phyloP scores from a whole-genome alignment of 177 flowering plant species.

The Tripterygium wilfordii region DNA sequence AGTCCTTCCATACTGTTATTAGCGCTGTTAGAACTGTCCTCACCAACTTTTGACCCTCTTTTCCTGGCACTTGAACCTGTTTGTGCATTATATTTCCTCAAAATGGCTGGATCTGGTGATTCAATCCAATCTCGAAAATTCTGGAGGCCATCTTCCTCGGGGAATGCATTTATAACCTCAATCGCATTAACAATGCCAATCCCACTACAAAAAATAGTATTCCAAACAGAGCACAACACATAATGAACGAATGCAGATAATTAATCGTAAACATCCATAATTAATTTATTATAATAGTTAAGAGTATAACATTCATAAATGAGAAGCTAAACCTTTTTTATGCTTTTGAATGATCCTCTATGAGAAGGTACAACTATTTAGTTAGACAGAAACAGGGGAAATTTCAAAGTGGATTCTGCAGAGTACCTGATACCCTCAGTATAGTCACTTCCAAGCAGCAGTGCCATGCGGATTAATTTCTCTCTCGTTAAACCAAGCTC shows the following conservation, averaged over 20 bases:
- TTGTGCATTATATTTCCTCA: slow-evolving; percentile 42
- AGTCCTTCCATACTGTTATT: slow-evolving; percentile 15
- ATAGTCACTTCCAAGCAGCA: slow-evolving; percentile 98
- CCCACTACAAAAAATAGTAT: slow-evolving; percentile 38
- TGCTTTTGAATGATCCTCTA: too few species aligned
- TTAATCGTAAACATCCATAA: too few species aligned
- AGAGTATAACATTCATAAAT: too few species aligned
- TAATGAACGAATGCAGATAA: too few species aligned
- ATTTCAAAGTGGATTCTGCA: not conserved
- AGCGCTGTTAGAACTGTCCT: slow-evolving; percentile 11
- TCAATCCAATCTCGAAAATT: slow-evolving; percentile 94
- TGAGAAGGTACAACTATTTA: too few species aligned
- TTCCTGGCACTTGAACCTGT: slow-evolving; percentile 34
- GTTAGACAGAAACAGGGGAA: too few species aligned
- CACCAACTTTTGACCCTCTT: slow-evolving; percentile 34
- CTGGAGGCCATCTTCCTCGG: slow-evolving; percentile 85
- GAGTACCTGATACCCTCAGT: slow-evolving; percentile 93
- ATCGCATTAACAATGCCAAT: slow-evolving; percentile 98
- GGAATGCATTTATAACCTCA: slow-evolving; percentile 93
- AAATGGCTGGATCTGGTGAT: slow-evolving; percentile 90
- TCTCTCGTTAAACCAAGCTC: slow-evolving; percentile 86
- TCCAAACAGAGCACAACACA: not conserved
- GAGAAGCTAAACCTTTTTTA: too few species aligned
- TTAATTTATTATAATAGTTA: too few species aligned
- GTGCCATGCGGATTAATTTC: slow-evolving; percentile 79